These are phyloP conservation scores for Malassezia pachydermatis DNA, from an alignment of 1,284 basidiomycete genomes.

Conservation along the genomic window DNA sequence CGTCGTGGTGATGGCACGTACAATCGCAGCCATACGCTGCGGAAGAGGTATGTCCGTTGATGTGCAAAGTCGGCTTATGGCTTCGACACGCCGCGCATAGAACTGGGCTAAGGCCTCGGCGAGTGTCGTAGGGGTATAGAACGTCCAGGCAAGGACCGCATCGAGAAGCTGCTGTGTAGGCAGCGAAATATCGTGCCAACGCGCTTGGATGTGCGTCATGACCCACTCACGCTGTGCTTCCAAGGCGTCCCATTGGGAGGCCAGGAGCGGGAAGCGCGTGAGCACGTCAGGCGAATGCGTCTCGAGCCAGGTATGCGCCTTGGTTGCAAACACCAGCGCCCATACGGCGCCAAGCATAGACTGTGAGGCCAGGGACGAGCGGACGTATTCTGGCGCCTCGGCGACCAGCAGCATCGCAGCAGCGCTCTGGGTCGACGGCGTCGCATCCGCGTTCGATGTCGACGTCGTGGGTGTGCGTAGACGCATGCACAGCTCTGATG, in stretches of 20 bases:
- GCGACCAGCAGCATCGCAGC: conserved; percentile 5
- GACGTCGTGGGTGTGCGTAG: background rate
- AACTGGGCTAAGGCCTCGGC: background rate
- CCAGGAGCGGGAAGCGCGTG: background rate
- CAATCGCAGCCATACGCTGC: background rate
- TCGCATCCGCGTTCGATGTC: background rate
- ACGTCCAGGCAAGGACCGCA: background rate
- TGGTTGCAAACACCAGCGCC: background rate
- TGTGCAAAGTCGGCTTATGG: background rate
- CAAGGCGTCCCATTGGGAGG: background rate
- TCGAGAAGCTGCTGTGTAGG: background rate
- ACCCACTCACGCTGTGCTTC: background rate
- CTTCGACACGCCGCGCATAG: conserved; percentile 1
- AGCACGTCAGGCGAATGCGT: no score
- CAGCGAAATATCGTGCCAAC: background rate
- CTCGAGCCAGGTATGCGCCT: background rate
- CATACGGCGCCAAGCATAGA: conserved; percentile 7
- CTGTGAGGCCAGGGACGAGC: background rate
- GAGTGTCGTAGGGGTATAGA: background rate
- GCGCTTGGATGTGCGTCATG: background rate
- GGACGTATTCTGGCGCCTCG: conserved; percentile 7
- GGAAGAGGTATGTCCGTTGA: background rate
- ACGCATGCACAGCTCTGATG: background rate
- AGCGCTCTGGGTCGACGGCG: background rate
- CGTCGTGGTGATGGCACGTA: background rate